Conservation (phyloP, 139 green algal species). For the Pseudopediastrum boryanum region DNA sequence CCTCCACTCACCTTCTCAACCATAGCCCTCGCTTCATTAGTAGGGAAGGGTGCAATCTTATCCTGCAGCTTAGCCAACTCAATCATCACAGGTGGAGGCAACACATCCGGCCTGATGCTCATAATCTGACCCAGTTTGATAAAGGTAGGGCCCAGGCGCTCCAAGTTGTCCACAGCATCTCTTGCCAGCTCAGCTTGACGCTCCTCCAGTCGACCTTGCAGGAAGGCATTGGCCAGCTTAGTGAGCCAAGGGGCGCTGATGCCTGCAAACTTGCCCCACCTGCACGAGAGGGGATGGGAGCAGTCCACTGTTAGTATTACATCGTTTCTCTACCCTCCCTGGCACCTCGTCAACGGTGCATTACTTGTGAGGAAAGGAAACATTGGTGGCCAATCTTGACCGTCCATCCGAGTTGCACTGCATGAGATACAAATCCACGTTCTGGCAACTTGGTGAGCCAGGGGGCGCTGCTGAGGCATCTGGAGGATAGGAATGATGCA, state of each 20-base stretch:
- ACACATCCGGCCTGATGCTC: conserved; percentile 85
- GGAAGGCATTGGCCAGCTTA: conserved; percentile 70
- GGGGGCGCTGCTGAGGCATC: too few species aligned
- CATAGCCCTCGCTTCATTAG: conserved; percentile 29
- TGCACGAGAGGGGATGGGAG: too few species aligned
- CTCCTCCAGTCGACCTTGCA: conserved; percentile 60
- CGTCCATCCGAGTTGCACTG: too few species aligned
- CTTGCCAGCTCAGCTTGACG: conserved; percentile 60
- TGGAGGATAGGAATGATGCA: too few species aligned
- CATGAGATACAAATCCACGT: too few species aligned
- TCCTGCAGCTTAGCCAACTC: conserved; percentile 93
- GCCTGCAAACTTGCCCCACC: conserved; percentile 69
- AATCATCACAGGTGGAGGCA: conserved; percentile 78
- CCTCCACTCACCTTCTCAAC: too few species aligned
- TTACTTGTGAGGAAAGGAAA: too few species aligned
- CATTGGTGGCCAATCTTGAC: too few species aligned
- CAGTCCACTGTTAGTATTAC: too few species aligned
- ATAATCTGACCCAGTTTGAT: conserved; percentile 93
- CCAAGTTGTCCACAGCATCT: conserved; percentile 77
- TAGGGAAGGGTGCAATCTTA: conserved; percentile 85
- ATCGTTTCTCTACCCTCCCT: too few species aligned
- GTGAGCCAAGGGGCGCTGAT: conserved; percentile 75
- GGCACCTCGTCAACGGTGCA: too few species aligned
- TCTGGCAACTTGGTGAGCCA: too few species aligned
- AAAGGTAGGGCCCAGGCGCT: conserved; percentile 91